These are phyloP conservation scores for Naganishia friedmannii DNA, from an alignment of 768 basidiomycete species.

Conservation along the genomic window DNA sequence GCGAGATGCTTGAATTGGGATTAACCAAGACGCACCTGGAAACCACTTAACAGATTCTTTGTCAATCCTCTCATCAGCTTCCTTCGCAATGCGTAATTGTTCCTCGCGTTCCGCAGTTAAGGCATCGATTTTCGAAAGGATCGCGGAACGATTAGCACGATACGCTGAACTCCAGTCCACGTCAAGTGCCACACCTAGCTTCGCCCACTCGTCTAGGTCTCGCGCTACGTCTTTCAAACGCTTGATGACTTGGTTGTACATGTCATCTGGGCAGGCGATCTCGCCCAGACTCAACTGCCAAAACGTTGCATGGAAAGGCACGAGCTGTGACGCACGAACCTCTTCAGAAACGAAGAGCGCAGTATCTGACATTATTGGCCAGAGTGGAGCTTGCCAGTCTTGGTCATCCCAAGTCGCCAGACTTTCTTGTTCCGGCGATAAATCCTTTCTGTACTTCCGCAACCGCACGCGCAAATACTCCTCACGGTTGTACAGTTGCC, in stretches of 20 bases:
- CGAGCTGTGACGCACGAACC: slow-evolving; percentile 14
- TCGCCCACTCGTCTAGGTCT: slow-evolving; percentile 16
- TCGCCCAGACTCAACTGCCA: slow-evolving; percentile 96
- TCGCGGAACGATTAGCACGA: slow-evolving; percentile 12
- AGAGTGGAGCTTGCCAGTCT: slow-evolving; percentile 25
- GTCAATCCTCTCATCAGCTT: slow-evolving; percentile 34
- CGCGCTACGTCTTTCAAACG: slow-evolving; percentile 40
- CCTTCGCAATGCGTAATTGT: slow-evolving; percentile 38
- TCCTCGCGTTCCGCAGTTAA: slow-evolving; percentile 40
- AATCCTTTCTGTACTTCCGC: slow-evolving; percentile 18
- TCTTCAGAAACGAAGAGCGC: slow-evolving; percentile 23
- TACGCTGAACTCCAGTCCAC: slow-evolving; percentile 26
- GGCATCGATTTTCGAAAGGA: slow-evolving; percentile 31
- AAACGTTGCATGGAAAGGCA: slow-evolving; percentile 86
- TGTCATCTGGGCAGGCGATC: slow-evolving; percentile 68
- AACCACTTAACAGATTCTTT: slow-evolving; percentile 46
- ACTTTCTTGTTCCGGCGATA: slow-evolving; percentile 3
- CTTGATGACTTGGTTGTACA: slow-evolving; percentile 75
- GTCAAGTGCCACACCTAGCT: slow-evolving; percentile 14
- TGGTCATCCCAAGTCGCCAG: slow-evolving; percentile 26
- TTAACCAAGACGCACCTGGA: slow-evolving; percentile 34
- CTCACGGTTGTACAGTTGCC: slow-evolving; percentile 23
- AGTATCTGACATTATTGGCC: slow-evolving; percentile 26
- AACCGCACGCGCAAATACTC: slow-evolving; percentile 25
- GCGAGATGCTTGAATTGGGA: background rate